These are phyloP conservation scores for Aspergillus egyptiacus DNA, from an alignment of 495 filamentous ascomycete genomes.

Conservation along the genomic window DNA sequence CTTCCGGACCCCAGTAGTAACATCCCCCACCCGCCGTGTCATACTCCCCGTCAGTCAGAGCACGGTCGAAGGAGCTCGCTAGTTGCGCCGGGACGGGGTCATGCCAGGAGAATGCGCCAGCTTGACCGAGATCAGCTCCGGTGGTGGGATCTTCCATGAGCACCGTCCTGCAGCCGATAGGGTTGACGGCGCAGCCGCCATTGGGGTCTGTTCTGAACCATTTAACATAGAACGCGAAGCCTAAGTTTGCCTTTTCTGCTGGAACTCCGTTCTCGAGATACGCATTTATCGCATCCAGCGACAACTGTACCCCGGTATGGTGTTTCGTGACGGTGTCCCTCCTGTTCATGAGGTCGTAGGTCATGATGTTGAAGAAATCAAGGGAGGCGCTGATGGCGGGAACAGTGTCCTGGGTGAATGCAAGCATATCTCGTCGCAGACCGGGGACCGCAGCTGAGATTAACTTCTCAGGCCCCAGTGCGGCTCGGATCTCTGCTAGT, in stretches of 20 bases:
- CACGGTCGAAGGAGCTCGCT: constrained; percentile 39
- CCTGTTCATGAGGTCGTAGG: constrained; percentile 73
- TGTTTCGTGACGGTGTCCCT: constrained; percentile 63
- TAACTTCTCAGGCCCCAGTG: constrained; percentile 52
- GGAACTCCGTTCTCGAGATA: constrained; percentile 55
- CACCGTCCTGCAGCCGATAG: constrained; percentile 57
- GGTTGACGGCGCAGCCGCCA: constrained; percentile 35
- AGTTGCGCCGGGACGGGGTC: constrained; percentile 25
- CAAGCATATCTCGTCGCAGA: constrained; percentile 62
- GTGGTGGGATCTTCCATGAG: constrained; percentile 45
- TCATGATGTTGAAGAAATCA: constrained; percentile 76
- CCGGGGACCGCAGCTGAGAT: constrained; percentile 69
- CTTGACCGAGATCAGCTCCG: constrained; percentile 31
- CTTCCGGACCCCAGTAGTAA: constrained; percentile 59
- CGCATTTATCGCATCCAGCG: constrained; percentile 49
- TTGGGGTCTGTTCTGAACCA: constrained; percentile 54
- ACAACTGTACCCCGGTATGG: constrained; percentile 54
- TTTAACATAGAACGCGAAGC: constrained; percentile 69
- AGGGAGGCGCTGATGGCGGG: constrained; percentile 57
- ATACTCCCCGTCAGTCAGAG: constrained; percentile 46
- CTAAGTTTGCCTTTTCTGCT: constrained; percentile 57
- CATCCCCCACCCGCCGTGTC: constrained; percentile 57
- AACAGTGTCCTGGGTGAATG: constrained; percentile 55
- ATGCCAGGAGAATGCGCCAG: constrained; percentile 37
- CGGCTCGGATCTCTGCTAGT: constrained; percentile 51